phyloP scores from a whole-genome alignment of 176 grass and related monocot species.

The Dactylis glomerata region DNA sequence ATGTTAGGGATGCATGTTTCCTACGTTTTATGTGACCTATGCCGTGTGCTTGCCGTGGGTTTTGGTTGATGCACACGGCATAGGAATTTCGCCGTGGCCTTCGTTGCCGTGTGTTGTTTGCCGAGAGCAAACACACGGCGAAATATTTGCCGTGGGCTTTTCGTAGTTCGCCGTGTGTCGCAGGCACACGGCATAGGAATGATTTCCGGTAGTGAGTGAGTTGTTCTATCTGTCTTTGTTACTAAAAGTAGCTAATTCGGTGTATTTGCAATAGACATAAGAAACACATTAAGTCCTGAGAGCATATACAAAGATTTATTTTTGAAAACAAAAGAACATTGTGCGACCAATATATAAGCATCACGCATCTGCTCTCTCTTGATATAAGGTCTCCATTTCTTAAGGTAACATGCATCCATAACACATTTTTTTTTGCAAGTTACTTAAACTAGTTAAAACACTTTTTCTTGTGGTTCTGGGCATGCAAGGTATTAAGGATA shows the following conservation, averaged over 20 bases:
- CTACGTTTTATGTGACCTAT: no score
- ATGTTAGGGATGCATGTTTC: no score
- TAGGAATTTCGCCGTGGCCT: no score
- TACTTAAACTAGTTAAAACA: conserved; percentile 5
- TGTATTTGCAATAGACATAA: not conserved
- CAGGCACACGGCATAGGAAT: no score
- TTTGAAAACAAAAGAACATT: not conserved
- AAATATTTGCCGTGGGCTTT: no score
- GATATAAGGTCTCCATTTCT: not conserved
- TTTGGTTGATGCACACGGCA: no score
- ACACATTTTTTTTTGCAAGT: not conserved
- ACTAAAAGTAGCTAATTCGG: not conserved
- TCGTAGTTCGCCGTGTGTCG: no score
- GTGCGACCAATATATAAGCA: not conserved
- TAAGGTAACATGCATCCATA: not conserved
- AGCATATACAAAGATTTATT: not conserved
- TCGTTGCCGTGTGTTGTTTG: no score
- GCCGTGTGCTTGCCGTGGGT: no score
- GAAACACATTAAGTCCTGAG: not conserved
- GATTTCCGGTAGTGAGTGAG: no score
- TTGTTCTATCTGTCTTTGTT: not conserved
- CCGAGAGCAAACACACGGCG: no score
- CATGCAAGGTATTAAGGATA: not conserved
- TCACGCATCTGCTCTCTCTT: not conserved
- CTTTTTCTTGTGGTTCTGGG: not conserved